phyloP scores from a whole-genome alignment of 305 asterid species.

The Striga hermonthica region DNA sequence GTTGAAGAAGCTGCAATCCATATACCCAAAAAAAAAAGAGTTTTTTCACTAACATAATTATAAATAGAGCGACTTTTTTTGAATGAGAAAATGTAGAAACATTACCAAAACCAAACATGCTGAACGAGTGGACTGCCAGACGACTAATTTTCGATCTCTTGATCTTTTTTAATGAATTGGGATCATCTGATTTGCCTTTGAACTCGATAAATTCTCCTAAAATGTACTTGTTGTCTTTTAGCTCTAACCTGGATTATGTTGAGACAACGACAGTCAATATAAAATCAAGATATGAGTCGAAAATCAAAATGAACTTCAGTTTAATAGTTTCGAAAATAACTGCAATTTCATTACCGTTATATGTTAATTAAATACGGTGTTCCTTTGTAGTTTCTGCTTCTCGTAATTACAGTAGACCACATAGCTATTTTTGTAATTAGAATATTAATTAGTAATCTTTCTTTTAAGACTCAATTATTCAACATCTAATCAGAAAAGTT shows the following conservation, averaged over 20 bases:
- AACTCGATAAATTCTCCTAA: constrained; percentile 84
- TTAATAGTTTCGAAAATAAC: too few species aligned
- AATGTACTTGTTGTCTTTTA: constrained; percentile 54
- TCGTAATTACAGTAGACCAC: not conserved
- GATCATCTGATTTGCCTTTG: constrained; percentile 73
- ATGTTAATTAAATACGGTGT: too few species aligned
- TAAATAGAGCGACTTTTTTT: not conserved
- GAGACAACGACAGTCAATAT: constrained; percentile 8
- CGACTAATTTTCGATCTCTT: constrained; percentile 82
- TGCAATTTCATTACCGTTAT: too few species aligned
- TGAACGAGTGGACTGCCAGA: constrained; percentile 54
- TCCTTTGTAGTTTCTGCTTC: not conserved
- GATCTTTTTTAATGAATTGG: constrained; percentile 58
- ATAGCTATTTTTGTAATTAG: not conserved
- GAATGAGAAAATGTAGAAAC: constrained; percentile 14
- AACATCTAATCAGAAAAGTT: not conserved
- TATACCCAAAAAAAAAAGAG: not conserved
- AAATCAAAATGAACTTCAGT: too few species aligned
- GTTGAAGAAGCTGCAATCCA: constrained; percentile 50
- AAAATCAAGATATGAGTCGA: not conserved
- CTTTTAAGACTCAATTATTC: not conserved
- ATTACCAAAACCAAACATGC: constrained; percentile 80
- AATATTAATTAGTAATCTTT: constrained; percentile 7
- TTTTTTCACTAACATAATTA: not conserved
- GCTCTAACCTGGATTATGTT: constrained; percentile 63